phyloP scores from a whole-genome alignment of 139 green algal genomes.

The Chlamydomonas applanata region DNA sequence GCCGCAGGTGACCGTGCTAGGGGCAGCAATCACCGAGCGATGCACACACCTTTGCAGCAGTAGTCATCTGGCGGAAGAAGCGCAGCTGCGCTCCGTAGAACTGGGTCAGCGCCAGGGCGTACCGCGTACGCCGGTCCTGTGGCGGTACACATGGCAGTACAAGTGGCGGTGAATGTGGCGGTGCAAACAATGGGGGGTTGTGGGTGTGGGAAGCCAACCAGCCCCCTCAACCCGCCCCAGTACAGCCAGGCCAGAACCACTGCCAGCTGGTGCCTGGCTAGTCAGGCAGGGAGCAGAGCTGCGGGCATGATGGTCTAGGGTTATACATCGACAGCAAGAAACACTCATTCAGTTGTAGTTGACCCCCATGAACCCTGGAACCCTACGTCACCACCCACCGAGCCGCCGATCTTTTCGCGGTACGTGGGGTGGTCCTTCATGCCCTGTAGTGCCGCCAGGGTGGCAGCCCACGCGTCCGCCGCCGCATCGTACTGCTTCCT shows the following conservation, averaged over 20 bases:
- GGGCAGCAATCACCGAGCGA: not conserved
- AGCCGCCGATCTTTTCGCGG: not conserved
- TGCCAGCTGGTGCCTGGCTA: too few species aligned
- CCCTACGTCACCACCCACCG: not conserved
- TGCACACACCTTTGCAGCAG: slow-evolving; percentile 67
- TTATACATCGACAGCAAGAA: too few species aligned
- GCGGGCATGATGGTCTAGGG: too few species aligned
- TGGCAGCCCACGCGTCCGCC: slow-evolving; percentile 37
- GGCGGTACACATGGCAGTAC: not conserved
- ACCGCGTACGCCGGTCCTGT: not conserved
- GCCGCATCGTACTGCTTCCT: slow-evolving; percentile 45
- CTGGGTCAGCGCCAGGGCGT: not conserved
- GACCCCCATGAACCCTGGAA: too few species aligned
- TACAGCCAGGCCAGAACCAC: too few species aligned
- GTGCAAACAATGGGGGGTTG: too few species aligned
- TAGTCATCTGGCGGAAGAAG: slow-evolving; percentile 81
- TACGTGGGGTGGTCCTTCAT: not conserved
- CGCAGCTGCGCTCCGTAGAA: slow-evolving; percentile 62
- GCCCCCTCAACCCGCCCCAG: too few species aligned
- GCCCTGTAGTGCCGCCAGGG: not conserved
- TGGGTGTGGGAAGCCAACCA: too few species aligned
- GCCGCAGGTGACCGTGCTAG: not conserved
- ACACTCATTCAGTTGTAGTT: too few species aligned
- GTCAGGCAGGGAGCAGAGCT: too few species aligned
- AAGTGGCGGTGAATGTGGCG: not conserved